phyloP scores from a whole-genome alignment of 2,329 filamentous ascomycete genomes.

The Alternaria conjuncta region DNA sequence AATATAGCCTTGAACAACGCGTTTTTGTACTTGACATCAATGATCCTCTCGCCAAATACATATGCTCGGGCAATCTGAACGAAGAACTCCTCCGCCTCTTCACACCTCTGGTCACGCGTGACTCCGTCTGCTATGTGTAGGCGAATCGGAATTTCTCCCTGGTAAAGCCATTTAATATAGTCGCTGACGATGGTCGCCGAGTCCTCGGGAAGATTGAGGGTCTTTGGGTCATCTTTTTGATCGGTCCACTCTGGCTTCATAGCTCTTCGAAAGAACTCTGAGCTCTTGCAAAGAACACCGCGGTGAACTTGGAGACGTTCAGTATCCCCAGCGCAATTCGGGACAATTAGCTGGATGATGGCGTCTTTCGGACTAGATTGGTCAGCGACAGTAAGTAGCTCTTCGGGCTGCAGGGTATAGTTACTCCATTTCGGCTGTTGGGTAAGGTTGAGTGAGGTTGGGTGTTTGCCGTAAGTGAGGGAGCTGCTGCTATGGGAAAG shows the following conservation, averaged over 20 bases:
- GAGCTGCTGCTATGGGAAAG: too few species aligned
- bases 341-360: neutral
- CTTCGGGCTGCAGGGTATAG: too few species aligned
- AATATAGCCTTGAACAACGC: accelerated
- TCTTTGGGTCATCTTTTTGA: neutral
- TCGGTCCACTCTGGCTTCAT: neutral
- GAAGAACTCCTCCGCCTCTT: neutral
- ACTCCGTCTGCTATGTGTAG: too few species aligned
- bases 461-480: too few species aligned
- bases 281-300: neutral
- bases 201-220: neutral
- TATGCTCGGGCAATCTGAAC: neutral
- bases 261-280: neutral
- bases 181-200: neutral
- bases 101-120: too few species aligned
- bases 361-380: neutral
- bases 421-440: too few species aligned
- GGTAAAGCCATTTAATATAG: neutral
- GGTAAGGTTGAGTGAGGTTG: too few species aligned
- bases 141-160: too few species aligned
- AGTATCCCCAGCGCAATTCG: accelerated
- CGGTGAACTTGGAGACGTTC: neutral
- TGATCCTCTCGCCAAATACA: neutral
- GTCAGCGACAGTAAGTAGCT: too few species aligned
- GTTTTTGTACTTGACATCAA: neutral